Conservation (phyloP, 1,139 yeast species). For the Hemisphaericaspora xylanilytica region DNA sequence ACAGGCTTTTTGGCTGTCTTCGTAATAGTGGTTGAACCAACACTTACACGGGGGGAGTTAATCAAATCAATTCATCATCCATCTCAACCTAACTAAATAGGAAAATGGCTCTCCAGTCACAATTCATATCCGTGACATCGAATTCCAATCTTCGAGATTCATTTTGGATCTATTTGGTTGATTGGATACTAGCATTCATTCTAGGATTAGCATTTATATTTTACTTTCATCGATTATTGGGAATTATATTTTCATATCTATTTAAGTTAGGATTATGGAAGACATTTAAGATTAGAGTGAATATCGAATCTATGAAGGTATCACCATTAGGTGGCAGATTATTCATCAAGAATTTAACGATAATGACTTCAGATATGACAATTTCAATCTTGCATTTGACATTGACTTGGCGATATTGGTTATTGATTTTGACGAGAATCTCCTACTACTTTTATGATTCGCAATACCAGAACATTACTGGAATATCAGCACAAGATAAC, state of each 20-base stretch:
- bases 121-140: constrained; percentile 21
- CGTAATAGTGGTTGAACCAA: not conserved
- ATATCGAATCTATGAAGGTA: constrained; percentile 68
- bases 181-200: constrained; percentile 72
- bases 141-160: constrained; percentile 32
- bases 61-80: not conserved
- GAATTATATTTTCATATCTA: constrained; percentile 52
- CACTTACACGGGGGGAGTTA: not conserved
- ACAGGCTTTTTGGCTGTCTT: too few relatives aligned
- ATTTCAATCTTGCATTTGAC: constrained; percentile 66
- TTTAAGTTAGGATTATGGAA: constrained; percentile 66
- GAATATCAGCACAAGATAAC: constrained; percentile 28
- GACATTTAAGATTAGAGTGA: constrained; percentile 50
- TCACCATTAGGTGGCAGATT: constrained; percentile 82
- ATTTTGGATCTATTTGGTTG: constrained; percentile 80
- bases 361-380: constrained; percentile 70
- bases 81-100: not conserved
- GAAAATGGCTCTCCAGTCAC: constrained; percentile 26
- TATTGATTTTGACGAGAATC: constrained; percentile 47
- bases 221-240: constrained; percentile 73
- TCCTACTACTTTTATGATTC: constrained; percentile 36
- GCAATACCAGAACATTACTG: constrained; percentile 16
- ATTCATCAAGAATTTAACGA: constrained; percentile 69
- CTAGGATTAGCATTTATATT: constrained; percentile 66
- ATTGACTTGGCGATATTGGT: constrained; percentile 92